Base-by-base conservation (phyloP, 1,284 basidiomycete species). In the Puccinia horiana region DNA sequence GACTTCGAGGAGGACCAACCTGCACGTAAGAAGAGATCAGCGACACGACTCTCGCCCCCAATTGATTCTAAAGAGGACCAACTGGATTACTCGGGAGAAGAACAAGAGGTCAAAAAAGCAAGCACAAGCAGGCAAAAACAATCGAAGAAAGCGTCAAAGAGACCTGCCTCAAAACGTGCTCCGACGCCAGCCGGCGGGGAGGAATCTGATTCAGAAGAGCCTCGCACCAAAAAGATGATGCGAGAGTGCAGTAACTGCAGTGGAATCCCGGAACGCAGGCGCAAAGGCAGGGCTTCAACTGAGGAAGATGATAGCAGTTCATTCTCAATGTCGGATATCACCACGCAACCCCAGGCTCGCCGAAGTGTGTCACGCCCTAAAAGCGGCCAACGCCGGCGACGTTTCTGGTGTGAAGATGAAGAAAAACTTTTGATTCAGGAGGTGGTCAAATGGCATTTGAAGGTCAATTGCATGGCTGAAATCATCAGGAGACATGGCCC, bases 401-500 rank as follows among this genome's bases (percentile, higher is more conserved):
- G n/a, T 23, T 58, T 65, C 54, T 82, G 80, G 80, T 76, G 61
- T 3, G 18, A 56, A 14, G 80, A 82, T 42, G 70, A 82, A 69
- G 73, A 75, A 23, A 58, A 82, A 35, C 42, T 82, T 16, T 76
- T 82, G 40, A 76, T 82, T 26, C 32, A 76, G 29, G 80, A 82
- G 35, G 73, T 82, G 11, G 61, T 37, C 12, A 76, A 67, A 26
- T 76, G 29, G 49, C 67, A 75, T 82, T 3, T 29, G 1, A 54
- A 49, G 35, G 8, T 35, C 16, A 54, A 67, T 56, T 82, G 80
- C 44, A 76, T 82, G 72, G 73, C 72, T 16, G 11, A 76, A 49
- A 82, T 82, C n/a, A 29, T 82, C 29, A 49, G 18, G 42, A n/a
- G 80, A 69, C 80, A 82, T 69, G 80, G 80, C 5, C 42, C 44